Evolutionary conservation across 2,329 filamentous ascomycete species (phyloP), one percentile per base, ranked within the genome.

Genomic region (Neopestalotiopsis clavispora): DNA sequence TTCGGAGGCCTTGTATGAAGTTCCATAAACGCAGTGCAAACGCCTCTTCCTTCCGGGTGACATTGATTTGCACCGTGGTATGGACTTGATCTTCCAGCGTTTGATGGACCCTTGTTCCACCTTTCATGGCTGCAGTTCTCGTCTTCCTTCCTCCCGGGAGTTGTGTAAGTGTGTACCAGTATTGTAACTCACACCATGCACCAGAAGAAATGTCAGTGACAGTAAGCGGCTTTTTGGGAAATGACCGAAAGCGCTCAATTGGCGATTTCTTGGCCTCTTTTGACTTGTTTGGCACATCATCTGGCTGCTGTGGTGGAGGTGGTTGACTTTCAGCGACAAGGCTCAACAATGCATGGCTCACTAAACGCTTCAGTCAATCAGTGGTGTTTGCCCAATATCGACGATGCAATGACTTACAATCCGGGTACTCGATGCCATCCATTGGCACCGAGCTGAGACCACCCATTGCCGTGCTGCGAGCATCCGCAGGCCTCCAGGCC

Each of bases 111-210:
- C 86, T 89, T 49, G 89, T 91, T 0, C 96, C 96, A 66, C 89
- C 87, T 77, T 90, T 91, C 96, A 99, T 99, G 0, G 94, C 94
- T 2, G 87, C 80, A 0, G 95, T 98, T 42, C 85, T 85, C 67
- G 88, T 91, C 77, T 92, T 95, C 68, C 88, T 89, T 0, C 95
- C 96, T 76, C 91, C 84, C 0, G 86, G 87, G 4, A 89, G 89
- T 67, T 89, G 90, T 3, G 91, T 93, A 67, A 99, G 85, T 0
- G 90, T 93, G 81, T 97, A 98, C 85, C 90, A 94, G 75, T 97
- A 97, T 78, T 98, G 95, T 69, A 98, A 80, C 80, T 99, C 95
- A 79, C 96, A 99, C 96, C 96, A 99, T 7, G 95, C 91, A 2
- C 95, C 95, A 1, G 94, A 92, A 0, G 95, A 90, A 30, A 98